Base-by-base conservation (phyloP, 805 yeast species). In the Kuraishia floccosa region DNA sequence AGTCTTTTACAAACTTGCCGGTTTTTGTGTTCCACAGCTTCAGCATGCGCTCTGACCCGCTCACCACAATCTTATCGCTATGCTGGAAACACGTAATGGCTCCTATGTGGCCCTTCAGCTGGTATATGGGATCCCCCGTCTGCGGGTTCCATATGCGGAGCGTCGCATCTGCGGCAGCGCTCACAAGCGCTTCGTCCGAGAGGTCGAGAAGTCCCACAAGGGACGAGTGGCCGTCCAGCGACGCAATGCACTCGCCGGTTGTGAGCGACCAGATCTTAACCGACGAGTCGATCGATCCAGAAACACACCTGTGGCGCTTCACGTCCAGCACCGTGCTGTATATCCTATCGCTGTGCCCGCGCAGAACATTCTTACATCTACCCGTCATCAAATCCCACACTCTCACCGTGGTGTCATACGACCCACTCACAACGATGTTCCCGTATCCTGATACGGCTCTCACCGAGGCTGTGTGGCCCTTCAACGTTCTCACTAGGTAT, bases 151-250 rank as follows among this genome's bases (percentile, higher is more conserved):
- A 91, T 2, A 89, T 78, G 31, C 96, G 67, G 25, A 91, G 63
- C 0, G 96, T 78, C 3, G 91, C 73, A 52, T 91, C 98, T 0
- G 97, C 97, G 2, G 96, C 97, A 0, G 96, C 98, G 27, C 94
- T 80, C 2, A 89, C 94, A 9, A 91, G 60, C 29, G 73, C 76
- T 22, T 78, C 74, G 17, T 79, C 76, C 5, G 85, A 75, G 6
- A 87, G 66, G 27, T 83, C 84, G 17, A 89, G 62, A 27, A 91
- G 60, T 0, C 97, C 98, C 11, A 91, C 98, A 14, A 91, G 58
- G 9, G 89, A 82, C 1, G 83, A 76, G 52, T 91, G 98, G 1
- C 96, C 96, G 34, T 77, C 85, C 28, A 89, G 58, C 0, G 84
- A 70, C 27, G 74, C 63, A 30, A 82, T 54, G 28, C 79, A 67